phyloP scores from a whole-genome alignment of 306 rosid genomes.

The Vicia villosa region DNA sequence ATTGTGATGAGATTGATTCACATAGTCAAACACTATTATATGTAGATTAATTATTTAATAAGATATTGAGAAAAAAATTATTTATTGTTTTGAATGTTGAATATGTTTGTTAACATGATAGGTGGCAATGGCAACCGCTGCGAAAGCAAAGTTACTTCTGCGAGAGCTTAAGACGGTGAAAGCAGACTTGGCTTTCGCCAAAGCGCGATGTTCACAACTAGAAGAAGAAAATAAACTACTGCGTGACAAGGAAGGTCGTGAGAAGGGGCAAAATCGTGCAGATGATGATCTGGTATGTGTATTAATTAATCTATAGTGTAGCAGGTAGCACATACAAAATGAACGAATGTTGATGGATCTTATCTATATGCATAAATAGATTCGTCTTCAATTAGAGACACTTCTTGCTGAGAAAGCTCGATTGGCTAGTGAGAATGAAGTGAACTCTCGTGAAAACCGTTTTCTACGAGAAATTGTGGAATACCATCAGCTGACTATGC shows the following conservation, averaged over 20 bases:
- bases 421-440: constrained; percentile 75
- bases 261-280: constrained; percentile 70
- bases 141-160: constrained; percentile 87
- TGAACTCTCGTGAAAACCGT: constrained; percentile 81
- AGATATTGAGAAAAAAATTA: too few relatives aligned
- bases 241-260: constrained; percentile 74
- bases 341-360: background rate
- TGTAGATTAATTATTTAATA: background rate
- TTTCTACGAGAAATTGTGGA: constrained; percentile 88
- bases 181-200: constrained; percentile 85
- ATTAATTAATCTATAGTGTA: background rate
- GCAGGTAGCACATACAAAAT: background rate
- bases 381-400: constrained; percentile 85
- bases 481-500: constrained; percentile 85
- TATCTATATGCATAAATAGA: constrained; percentile 44
- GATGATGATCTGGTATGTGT: constrained; percentile 84
- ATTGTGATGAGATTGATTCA: constrained; percentile 13
- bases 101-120: background rate
- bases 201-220: constrained; percentile 81
- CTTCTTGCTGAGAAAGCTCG: constrained; percentile 88
- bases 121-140: constrained; percentile 99
- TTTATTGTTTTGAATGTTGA: background rate
- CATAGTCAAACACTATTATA: background rate
- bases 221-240: constrained; percentile 92
- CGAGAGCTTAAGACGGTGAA: constrained; percentile 89